Evolutionary conservation across 495 filamentous ascomycete species (phyloP), one percentile per base, ranked within the genome.

Genomic region (Parathielavia hyrcaniae): DNA sequence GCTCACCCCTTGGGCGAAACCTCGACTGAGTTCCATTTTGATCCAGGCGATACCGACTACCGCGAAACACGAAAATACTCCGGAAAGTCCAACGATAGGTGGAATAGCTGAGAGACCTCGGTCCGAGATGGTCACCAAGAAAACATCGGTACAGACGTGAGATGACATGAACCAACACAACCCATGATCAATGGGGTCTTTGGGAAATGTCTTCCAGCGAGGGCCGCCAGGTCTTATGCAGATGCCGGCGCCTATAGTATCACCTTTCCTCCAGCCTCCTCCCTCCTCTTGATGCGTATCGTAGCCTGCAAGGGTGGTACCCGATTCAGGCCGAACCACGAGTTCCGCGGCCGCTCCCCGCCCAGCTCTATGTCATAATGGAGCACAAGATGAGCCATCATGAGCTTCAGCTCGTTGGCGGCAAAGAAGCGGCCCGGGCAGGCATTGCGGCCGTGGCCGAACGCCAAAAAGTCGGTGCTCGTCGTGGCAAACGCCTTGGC

Each of bases 371-470:
- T 53, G 44, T 76, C 76, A 56, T 79, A 76, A 19, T 70, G 60
- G 19, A 69, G 35, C 23, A 79, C 34, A 8, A 74, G 34, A 46
- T 75, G 65, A n/a, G 68, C 73, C 19, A 79, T 50, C 30, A 71
- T 66, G 7, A 74, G 52, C 69, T 76, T 75, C 20, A 77, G 58
- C 68, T 73, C 72, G 41, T 55, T 65, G 7, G 69, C 55, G 5
- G 72, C 74, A 60, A 77, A 77, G 65, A 75, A 76, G 1, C 75
- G 64, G 1, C 75, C 75, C 1, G 74, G 74, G 50, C 76, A 76
- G 0, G 70, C 66, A 47, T 70, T 67, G 0, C 62, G 50, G 6
- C 70, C 71, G 53, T 73, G 67, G 4, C 73, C 73, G 59, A 75
- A 75, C 0, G 66, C 63, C 3, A 63, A 19, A 55, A 64, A 74